Conservation (phyloP, 768 basidiomycete species). For the Trametes meyenii region DNA sequence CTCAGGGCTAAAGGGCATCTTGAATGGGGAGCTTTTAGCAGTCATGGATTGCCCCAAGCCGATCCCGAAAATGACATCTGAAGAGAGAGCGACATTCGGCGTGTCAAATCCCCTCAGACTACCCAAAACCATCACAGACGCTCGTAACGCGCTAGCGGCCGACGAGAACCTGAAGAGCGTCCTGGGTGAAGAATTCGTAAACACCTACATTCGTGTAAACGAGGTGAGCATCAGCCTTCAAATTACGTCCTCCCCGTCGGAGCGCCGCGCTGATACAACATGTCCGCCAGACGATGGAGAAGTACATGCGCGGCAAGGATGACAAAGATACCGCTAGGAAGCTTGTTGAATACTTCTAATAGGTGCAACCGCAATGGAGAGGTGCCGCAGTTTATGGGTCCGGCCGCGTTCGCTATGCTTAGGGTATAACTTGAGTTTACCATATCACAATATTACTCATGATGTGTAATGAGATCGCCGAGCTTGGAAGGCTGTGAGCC, state of each 20-base stretch:
- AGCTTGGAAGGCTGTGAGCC: too few relatives aligned
- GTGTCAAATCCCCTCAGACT: slow-evolving; percentile 35
- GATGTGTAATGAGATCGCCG: too few relatives aligned
- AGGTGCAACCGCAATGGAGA: too few relatives aligned
- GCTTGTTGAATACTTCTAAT: slow-evolving; percentile 27
- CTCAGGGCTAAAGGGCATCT: slow-evolving; percentile 55
- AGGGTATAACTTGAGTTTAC: too few relatives aligned
- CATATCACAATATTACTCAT: too few relatives aligned
- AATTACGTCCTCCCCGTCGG: background rate
- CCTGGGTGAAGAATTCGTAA: slow-evolving; percentile 52
- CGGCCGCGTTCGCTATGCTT: too few relatives aligned
- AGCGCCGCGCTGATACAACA: background rate
- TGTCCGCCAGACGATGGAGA: slow-evolving; percentile 16
- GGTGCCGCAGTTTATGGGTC: too few relatives aligned
- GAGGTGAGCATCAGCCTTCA: slow-evolving; percentile 40
- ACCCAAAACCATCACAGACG: slow-evolving; percentile 51
- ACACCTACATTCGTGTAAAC: slow-evolving; percentile 53
- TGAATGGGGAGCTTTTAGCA: slow-evolving; percentile 39
- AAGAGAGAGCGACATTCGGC: slow-evolving; percentile 47
- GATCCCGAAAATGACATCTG: slow-evolving; percentile 48
- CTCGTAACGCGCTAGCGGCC: slow-evolving; percentile 43
- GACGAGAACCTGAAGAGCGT: slow-evolving; percentile 42
- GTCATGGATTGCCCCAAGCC: slow-evolving; percentile 29
- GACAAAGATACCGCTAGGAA: slow-evolving; percentile 19
- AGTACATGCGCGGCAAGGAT: slow-evolving; percentile 8